phyloP scores from a whole-genome alignment of 495 filamentous ascomycete genomes.

The Aspergillus nidulans region DNA sequence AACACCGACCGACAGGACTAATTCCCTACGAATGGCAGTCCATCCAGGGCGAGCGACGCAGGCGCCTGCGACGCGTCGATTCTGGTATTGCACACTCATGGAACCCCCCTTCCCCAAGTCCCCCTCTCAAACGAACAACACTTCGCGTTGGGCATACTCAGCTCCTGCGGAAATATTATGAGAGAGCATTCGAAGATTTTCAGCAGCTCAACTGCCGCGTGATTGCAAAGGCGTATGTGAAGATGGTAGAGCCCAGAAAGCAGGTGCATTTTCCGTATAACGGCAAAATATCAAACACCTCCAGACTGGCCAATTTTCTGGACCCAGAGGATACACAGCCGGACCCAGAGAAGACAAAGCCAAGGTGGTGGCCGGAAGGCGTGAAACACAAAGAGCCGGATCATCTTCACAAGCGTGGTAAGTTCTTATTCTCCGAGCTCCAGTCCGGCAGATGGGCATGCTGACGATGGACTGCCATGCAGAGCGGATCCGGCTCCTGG shows the following conservation, averaged over 20 bases:
- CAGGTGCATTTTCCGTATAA: slow-evolving; percentile 75
- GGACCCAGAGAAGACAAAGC: slow-evolving; percentile 46
- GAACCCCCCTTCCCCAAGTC: slow-evolving; percentile 24
- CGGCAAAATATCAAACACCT: slow-evolving; percentile 15
- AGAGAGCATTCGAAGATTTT: slow-evolving; percentile 56
- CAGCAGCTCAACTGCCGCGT: slow-evolving; percentile 69
- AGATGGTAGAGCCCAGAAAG: slow-evolving; percentile 71
- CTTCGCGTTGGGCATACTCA: slow-evolving; percentile 55
- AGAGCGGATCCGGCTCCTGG: slow-evolving; percentile 60
- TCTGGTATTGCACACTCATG: slow-evolving; percentile 10
- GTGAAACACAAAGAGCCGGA: slow-evolving; percentile 74
- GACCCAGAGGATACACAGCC: slow-evolving; percentile 17
- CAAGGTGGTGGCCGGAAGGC: slow-evolving; percentile 74
- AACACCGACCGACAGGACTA: slow-evolving; percentile 19
- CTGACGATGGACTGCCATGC: slow-evolving; percentile 2
- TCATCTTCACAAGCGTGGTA: slow-evolving; percentile 69
- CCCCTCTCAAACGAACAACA: slow-evolving; percentile 28
- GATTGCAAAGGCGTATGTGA: slow-evolving; percentile 71
- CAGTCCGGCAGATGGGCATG: background rate
- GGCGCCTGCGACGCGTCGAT: slow-evolving; percentile 20
- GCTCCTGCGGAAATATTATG: slow-evolving; percentile 59
- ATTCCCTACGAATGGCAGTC: slow-evolving; percentile 40
- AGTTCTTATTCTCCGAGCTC: slow-evolving; percentile 10
- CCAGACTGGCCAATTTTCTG: background rate
- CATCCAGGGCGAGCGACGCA: slow-evolving; percentile 27